Evolutionary conservation across 2,329 filamentous ascomycete genomes (phyloP).

Genomic region (Verticillium dahliae): DNA sequence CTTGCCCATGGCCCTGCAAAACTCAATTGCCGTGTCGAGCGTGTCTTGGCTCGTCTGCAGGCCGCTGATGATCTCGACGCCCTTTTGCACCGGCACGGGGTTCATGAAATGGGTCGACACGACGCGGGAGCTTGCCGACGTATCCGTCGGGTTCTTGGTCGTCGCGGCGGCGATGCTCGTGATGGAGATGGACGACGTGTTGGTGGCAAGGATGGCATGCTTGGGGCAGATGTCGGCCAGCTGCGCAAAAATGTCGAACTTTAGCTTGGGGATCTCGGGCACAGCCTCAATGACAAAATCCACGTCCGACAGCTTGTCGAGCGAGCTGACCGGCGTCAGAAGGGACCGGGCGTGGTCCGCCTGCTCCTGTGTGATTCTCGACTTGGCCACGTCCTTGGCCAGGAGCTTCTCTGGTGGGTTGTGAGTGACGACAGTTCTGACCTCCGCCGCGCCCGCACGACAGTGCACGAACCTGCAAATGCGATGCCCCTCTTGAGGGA

Average conservation of each 20-base stretch:
- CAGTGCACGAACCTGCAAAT: constrained; percentile 61
- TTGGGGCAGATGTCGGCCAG: constrained; percentile 75
- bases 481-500: constrained; percentile 83
- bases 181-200: constrained; percentile 98
- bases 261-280: constrained; percentile 83
- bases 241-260: constrained; percentile 78
- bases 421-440: constrained; percentile 1
- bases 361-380: constrained; percentile 74
- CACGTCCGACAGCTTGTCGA: constrained; percentile 72
- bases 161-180: constrained; percentile 91
- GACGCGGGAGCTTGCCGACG: constrained; percentile 77
- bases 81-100: constrained; percentile 92
- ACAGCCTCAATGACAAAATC: constrained; percentile 99
- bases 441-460: not conserved
- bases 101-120: constrained; percentile 99
- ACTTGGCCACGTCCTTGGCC: constrained; percentile 85
- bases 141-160: constrained; percentile 69
- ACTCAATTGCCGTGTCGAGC: constrained; percentile 72
- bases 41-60: constrained; percentile 84
- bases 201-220: constrained; percentile 89
- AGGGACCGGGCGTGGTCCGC: constrained; percentile 67
- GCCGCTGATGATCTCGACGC: constrained; percentile 94
- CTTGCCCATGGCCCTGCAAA: constrained; percentile 92
- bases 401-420: constrained; percentile 70
- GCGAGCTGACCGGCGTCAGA: constrained; percentile 62